Percentiles rank a stretch among this genome's conserved stretches.
phyloP scores from a whole-genome alignment of 1,139 yeast genomes.

The Hyphopichia khmerensis region DNA sequence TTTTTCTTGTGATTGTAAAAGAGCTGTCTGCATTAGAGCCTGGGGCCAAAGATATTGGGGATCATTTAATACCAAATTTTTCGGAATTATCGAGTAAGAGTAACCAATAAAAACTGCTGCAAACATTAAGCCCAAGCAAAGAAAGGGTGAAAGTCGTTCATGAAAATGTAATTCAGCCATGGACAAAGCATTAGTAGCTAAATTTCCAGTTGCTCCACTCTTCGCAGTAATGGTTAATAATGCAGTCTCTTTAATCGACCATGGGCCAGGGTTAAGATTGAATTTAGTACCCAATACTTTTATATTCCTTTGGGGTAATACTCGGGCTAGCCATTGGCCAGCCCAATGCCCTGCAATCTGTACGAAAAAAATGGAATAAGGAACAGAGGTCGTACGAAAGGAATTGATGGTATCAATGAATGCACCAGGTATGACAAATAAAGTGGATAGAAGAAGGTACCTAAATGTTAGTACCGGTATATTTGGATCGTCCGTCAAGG shows the following conservation, averaged over 20 bases:
- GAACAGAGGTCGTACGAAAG: conserved; percentile 46
- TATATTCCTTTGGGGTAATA: conserved; percentile 26
- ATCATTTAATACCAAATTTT: conserved; percentile 39
- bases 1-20: conserved; percentile 33
- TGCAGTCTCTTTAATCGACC: conserved; percentile 47
- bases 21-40: conserved; percentile 47
- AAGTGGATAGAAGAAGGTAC: conserved; percentile 33
- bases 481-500: conserved; percentile 34
- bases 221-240: conserved; percentile 45
- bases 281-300: conserved; percentile 18
- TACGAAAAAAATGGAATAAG: conserved; percentile 46
- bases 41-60: conserved; percentile 47
- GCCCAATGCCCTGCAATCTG: conserved; percentile 44
- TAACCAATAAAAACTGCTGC: conserved; percentile 49
- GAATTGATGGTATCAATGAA: conserved; percentile 49
- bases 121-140: conserved; percentile 43
- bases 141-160: conserved; percentile 25
- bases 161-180: conserved; percentile 40
- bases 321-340: conserved; percentile 39
- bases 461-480: conserved; percentile 42
- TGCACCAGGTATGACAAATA: conserved; percentile 49
- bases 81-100: conserved; percentile 46
- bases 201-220: conserved; percentile 47
- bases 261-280: conserved; percentile 44
- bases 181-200: conserved; percentile 41